Evolutionary conservation across 176 grass and related monocot genomes (phyloP).

Genomic region (Phyllostachys edulis): DNA sequence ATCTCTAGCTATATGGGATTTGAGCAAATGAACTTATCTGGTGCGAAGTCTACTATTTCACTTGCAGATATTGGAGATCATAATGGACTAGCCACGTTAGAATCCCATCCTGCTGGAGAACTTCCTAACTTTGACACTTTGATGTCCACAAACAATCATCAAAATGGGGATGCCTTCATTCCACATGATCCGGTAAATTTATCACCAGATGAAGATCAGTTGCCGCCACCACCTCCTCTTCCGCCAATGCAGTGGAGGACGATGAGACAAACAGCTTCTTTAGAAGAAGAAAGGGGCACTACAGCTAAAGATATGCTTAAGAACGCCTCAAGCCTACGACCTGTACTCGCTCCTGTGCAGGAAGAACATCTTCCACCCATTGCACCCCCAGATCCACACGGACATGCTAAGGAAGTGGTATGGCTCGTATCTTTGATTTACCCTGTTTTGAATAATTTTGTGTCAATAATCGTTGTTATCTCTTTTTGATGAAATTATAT

Average conservation of each 20-base stretch:
- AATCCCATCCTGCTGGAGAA: constrained; percentile 44
- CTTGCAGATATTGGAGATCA: constrained; percentile 37
- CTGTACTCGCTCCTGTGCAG: constrained; percentile 32
- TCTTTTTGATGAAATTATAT: constrained; percentile 30
- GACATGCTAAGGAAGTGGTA: constrained; percentile 43
- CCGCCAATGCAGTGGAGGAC: constrained; percentile 95
- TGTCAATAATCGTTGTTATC: not conserved
- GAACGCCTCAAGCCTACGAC: constrained; percentile 30
- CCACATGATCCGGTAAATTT: constrained; percentile 26
- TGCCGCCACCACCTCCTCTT: constrained; percentile 82
- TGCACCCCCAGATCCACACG: constrained; percentile 24
- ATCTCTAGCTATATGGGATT: constrained; percentile 60
- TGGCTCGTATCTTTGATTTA: constrained; percentile 18
- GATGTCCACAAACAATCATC: constrained; percentile 38
- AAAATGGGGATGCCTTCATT: constrained; percentile 39
- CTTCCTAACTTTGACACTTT: constrained; percentile 59
- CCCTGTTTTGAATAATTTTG: constrained; percentile 3
- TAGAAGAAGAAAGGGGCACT: constrained; percentile 42
- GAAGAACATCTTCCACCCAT: constrained; percentile 25
- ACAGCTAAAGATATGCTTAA: constrained; percentile 22
- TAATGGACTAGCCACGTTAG: constrained; percentile 28
- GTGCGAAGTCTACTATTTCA: constrained; percentile 40
- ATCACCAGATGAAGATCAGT: constrained; percentile 38
- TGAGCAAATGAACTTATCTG: constrained; percentile 62
- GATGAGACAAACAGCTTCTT: constrained; percentile 42